phyloP scores from a whole-genome alignment of 2,329 filamentous ascomycete species.

The Ophiostoma triangulosporum region DNA sequence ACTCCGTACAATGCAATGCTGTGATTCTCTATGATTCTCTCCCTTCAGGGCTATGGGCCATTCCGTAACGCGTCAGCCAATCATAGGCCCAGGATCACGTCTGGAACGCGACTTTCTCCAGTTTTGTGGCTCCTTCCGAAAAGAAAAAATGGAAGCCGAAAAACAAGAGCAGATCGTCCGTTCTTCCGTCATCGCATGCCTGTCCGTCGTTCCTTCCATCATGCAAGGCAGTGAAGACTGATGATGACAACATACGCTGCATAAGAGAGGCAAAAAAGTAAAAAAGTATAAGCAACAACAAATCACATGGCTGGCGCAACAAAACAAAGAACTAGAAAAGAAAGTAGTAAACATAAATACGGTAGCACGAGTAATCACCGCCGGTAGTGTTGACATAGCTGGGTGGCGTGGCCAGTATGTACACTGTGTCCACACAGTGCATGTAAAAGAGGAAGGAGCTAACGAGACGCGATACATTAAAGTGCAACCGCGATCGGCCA shows the following conservation, averaged over 20 bases:
- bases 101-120: neutral
- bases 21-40: neutral
- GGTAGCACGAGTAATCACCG: neutral
- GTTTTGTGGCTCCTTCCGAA: neutral
- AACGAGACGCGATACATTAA: conserved; percentile 11
- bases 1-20: neutral
- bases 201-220: neutral
- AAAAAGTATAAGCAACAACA: neutral
- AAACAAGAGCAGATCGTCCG: neutral
- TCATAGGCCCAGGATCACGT: neutral
- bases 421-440: neutral
- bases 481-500: conserved; percentile 14
- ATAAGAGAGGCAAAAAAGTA: neutral
- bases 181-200: neutral
- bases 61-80: neutral
- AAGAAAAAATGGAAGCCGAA: neutral
- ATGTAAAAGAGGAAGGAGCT: neutral
- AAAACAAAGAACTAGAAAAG: neutral
- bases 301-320: neutral
- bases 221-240: neutral
- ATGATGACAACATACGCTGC: neutral
- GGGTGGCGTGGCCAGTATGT: neutral
- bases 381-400: neutral
- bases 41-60: neutral
- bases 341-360: neutral